phyloP scores from a whole-genome alignment of 805 yeast species.

The Saturnispora serradocipensis region DNA sequence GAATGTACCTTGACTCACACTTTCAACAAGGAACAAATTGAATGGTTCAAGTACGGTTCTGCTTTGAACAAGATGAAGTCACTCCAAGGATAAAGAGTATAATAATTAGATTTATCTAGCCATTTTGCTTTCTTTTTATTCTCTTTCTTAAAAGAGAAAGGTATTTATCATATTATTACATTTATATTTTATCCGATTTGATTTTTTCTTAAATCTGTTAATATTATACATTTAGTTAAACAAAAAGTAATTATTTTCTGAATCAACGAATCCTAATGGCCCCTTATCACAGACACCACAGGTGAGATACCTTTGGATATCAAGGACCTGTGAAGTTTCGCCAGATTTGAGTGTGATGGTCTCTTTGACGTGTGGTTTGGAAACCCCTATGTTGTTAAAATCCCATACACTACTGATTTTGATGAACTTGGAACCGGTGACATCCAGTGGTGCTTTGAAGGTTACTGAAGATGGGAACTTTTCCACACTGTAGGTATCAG shows the following conservation, averaged over 20 bases:
- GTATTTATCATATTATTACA: not conserved
- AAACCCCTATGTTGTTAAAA: constrained; percentile 72
- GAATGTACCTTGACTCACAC: constrained; percentile 90
- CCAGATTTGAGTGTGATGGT: constrained; percentile 9
- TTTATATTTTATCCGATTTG: constrained; percentile 5
- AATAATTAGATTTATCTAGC: not conserved
- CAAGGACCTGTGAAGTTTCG: constrained; percentile 18
- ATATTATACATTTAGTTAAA: not conserved
- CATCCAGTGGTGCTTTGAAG: constrained; percentile 5
- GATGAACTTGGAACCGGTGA: not conserved
- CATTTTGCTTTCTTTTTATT: not conserved
- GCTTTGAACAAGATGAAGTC: constrained; percentile 83
- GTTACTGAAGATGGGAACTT: not conserved
- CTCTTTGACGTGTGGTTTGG: constrained; percentile 28
- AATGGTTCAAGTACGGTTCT: constrained; percentile 98
- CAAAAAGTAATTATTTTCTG: not conserved
- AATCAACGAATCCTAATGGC: constrained; percentile 61
- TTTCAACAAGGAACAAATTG: constrained; percentile 92
- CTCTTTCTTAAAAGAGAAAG: not conserved
- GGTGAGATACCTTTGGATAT: constrained; percentile 44
- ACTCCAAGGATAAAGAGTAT: constrained; percentile 13
- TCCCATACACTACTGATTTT: constrained; percentile 59
- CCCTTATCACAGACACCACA: constrained; percentile 78
- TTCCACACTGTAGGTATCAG: not conserved
- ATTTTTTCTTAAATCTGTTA: constrained; percentile 2